A percentile compares a stretch with the other conserved stretches of the same genome.
Evolutionary conservation across 495 filamentous ascomycete genomes (phyloP).

Genomic region (Oleoguttula mirabilis): DNA sequence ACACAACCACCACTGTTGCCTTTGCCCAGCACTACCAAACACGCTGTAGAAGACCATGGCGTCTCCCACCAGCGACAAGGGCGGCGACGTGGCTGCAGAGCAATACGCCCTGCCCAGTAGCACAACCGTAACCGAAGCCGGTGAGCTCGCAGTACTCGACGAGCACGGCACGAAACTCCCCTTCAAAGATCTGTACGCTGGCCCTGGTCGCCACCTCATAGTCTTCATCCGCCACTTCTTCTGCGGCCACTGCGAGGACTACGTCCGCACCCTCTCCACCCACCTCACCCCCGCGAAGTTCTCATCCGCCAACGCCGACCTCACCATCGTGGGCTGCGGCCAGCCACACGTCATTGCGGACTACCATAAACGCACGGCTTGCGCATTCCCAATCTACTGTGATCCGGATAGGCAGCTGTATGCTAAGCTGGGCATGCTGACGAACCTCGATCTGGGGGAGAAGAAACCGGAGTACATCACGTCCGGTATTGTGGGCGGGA

Average conservation of each 20-base stretch:
- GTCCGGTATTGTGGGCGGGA: slow-evolving; percentile 17
- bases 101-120: slow-evolving; percentile 1
- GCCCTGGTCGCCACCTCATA: slow-evolving; percentile 10
- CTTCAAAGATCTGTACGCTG: slow-evolving; percentile 13
- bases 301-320: slow-evolving; percentile 2
- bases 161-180: slow-evolving; percentile 9
- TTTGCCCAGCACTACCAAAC: too few relatives aligned
- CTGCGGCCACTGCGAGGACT: slow-evolving; percentile 23
- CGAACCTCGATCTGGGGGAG: slow-evolving; percentile 44
- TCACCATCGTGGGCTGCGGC: slow-evolving; percentile 24
- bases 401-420: slow-evolving; percentile 63
- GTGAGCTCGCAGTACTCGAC: slow-evolving; percentile 2
- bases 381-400: slow-evolving; percentile 65
- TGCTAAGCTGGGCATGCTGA: slow-evolving; percentile 55
- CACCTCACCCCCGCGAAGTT: slow-evolving; percentile 1
- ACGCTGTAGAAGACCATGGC: too few relatives aligned
- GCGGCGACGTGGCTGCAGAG: too few relatives aligned
- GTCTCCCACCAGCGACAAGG: too few relatives aligned
- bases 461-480: slow-evolving; percentile 54
- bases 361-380: slow-evolving; percentile 27
- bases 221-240: slow-evolving; percentile 23
- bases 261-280: slow-evolving; percentile 14
- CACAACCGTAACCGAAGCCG: slow-evolving; percentile 1
- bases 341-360: slow-evolving; percentile 8
- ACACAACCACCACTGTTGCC: background rate